Evolutionary conservation across 768 basidiomycete species (phyloP).

Genomic region (Collybia mongolica): DNA sequence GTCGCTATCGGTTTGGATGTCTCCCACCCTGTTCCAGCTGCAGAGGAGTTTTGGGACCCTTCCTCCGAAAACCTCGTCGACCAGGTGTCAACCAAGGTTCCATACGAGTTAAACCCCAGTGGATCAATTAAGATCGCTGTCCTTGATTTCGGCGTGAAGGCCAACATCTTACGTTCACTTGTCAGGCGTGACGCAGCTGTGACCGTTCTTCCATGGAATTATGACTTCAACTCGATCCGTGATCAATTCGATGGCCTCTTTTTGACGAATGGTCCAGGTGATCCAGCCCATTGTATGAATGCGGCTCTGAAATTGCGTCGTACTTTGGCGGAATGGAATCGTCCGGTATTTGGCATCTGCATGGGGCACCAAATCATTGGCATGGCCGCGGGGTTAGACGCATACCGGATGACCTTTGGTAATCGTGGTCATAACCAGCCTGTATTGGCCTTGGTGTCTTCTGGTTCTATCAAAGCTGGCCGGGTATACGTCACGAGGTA

Average conservation of each 20-base stretch:
- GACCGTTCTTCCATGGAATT: slow-evolving; percentile 97
- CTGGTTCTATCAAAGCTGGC: slow-evolving; percentile 92
- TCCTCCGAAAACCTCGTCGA: slow-evolving; percentile 90
- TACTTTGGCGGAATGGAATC: slow-evolving; percentile 87
- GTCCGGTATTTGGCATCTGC: slow-evolving; percentile 96
- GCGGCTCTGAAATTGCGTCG: slow-evolving; percentile 78
- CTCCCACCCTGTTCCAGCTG: slow-evolving; percentile 53
- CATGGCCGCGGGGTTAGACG: slow-evolving; percentile 94
- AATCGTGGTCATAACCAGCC: slow-evolving; percentile 99
- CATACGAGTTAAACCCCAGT: slow-evolving; percentile 82
- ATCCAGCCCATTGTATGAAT: slow-evolving; percentile 86
- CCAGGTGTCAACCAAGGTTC: slow-evolving; percentile 82
- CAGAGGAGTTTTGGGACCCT: slow-evolving; percentile 91
- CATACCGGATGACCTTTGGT: slow-evolving; percentile 99
- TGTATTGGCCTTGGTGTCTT: slow-evolving; percentile 90
- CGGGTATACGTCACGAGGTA: slow-evolving; percentile 96
- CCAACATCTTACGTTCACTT: slow-evolving; percentile 93
- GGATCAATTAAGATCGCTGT: slow-evolving; percentile 94
- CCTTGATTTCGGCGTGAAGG: slow-evolving; percentile 96
- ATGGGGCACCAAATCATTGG: slow-evolving; percentile 99
- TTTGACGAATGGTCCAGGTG: slow-evolving; percentile 95
- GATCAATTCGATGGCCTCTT: slow-evolving; percentile 95
- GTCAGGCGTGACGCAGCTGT: slow-evolving; percentile 89
- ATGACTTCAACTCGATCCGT: slow-evolving; percentile 89
- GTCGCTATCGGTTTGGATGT: slow-evolving; percentile 80